phyloP scores from a whole-genome alignment of 169 alveolate genomes.

The Theileria luwenshuni region DNA sequence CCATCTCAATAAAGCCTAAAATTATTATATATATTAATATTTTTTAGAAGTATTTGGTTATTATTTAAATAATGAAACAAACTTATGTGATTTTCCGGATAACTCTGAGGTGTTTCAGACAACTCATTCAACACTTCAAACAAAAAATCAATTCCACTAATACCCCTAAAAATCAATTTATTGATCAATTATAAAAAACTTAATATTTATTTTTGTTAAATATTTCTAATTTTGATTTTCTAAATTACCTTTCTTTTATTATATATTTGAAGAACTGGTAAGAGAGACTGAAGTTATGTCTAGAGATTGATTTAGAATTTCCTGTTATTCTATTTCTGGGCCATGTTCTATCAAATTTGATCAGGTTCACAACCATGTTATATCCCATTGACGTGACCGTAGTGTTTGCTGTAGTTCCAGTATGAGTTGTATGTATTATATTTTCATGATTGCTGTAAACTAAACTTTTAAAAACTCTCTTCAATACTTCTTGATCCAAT shows the following conservation, averaged over 20 bases:
- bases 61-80: not conserved
- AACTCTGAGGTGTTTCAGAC: slow-evolving; percentile 9
- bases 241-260: not conserved
- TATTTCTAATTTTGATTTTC: too few species aligned
- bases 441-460: slow-evolving; percentile 11
- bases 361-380: slow-evolving; percentile 12
- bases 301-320: slow-evolving; percentile 44
- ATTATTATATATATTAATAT: not conserved
- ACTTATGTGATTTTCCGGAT: slow-evolving; percentile 28
- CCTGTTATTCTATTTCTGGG: slow-evolving; percentile 31
- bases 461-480: not conserved
- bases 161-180: not conserved
- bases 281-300: slow-evolving; percentile 38
- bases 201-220: too few species aligned
- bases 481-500: not conserved
- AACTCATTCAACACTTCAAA: not conserved
- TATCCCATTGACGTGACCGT: not conserved
- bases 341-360: slow-evolving; percentile 52
- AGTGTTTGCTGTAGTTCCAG: not conserved
- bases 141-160: not conserved
- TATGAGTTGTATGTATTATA: too few species aligned
- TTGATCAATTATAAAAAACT: too few species aligned
- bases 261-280: slow-evolving; percentile 41
- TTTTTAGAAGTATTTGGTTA: not conserved
- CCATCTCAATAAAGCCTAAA: slow-evolving; percentile 25